Base-by-base conservation (phyloP, 352 stramenopile species). In the Pythium diclinum region DNA sequence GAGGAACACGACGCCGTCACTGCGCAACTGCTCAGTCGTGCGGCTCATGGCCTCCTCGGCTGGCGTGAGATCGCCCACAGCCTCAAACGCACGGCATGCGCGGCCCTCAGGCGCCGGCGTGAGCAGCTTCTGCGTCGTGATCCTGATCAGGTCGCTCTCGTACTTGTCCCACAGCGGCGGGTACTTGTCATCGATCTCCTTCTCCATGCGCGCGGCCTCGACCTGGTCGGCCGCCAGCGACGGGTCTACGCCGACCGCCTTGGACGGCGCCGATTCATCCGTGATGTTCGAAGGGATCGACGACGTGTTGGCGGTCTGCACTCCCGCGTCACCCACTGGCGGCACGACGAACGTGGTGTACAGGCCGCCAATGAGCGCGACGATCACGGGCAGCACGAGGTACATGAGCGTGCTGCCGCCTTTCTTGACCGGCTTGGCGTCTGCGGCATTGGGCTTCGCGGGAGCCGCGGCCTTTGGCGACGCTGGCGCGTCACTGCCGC, bases 101-200 rank as follows among this genome's bases (percentile, higher is more conserved):
- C 17, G 52, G 10, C 36, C 54, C 17, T 57, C 53, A 0, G 65
- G 52, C 5, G 42, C 47, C 6, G 52, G 48, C 4, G 62, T 56
- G 2, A 87, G 60, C 54, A 87, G 65, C 52, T 74, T 71, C 19
- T 80, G 76, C 53, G 70, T 85, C 13, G 49, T 63, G 51, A 91
- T 78, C 36, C 67, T 67, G 55, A 85, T 68, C 28, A 88, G 8
- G 19, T 88, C 71, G 60, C 79, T 91, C 30, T 65, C 61, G 67
- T 91, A 87, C 60, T 88, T 89, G 67, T 81, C 60, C 14, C 63
- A 64, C 9, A 86, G 48, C 34, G 53, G 53, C 17, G 58, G 58
- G 19, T 63, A 67, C 65, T 70, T 65, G 48, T 56, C 36, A 36
- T 64, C 58, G 28, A 59, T 66, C 32, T 59, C 65, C 28, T 61